A percentile compares a stretch with the other conserved stretches of the same genome.
phyloP scores from a whole-genome alignment of 1,139 yeast genomes.

The Blastobotrys illinoisensis region DNA sequence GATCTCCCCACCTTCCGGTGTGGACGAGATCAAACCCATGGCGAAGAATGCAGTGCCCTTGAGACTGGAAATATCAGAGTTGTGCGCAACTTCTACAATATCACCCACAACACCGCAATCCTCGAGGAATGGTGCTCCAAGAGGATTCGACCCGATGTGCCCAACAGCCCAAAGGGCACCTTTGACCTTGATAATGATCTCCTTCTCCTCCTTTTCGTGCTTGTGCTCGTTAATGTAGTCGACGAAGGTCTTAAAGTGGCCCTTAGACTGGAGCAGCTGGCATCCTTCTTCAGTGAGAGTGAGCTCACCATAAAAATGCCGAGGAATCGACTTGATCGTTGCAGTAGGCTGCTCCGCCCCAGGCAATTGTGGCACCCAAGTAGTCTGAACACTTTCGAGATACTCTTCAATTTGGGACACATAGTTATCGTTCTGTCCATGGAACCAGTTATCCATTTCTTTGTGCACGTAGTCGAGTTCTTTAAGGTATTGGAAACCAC shows the following conservation, averaged over 20 bases:
- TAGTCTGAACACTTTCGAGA: conserved; percentile 28
- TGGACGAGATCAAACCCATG: conserved; percentile 67
- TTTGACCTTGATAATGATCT: conserved; percentile 45
- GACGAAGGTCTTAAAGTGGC: conserved; percentile 44
- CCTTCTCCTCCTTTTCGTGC: conserved; percentile 25
- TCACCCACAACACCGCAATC: conserved; percentile 53
- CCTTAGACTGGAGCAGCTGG: conserved; percentile 41
- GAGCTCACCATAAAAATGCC: conserved; percentile 74
- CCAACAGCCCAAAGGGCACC: conserved; percentile 88
- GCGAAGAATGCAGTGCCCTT: conserved; percentile 75
- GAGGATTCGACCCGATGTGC: conserved; percentile 57
- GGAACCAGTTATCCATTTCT: conserved; percentile 58
- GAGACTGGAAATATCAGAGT: conserved; percentile 56
- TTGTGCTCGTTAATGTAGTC: conserved; percentile 37
- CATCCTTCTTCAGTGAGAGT: conserved; percentile 81
- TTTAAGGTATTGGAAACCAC: conserved; percentile 50
- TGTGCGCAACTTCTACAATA: conserved; percentile 47
- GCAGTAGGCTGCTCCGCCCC: neutral
- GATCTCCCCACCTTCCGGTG: conserved; percentile 79
- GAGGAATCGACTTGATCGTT: conserved; percentile 36
- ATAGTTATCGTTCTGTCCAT: conserved; percentile 47
- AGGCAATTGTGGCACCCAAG: conserved; percentile 15
- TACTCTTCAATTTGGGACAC: conserved; percentile 48
- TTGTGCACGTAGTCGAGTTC: conserved; percentile 48
- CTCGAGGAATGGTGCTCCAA: conserved; percentile 65